These are phyloP conservation scores for Aspergillus sojae DNA, from an alignment of 2,329 filamentous ascomycete species.

Conservation along the genomic window DNA sequence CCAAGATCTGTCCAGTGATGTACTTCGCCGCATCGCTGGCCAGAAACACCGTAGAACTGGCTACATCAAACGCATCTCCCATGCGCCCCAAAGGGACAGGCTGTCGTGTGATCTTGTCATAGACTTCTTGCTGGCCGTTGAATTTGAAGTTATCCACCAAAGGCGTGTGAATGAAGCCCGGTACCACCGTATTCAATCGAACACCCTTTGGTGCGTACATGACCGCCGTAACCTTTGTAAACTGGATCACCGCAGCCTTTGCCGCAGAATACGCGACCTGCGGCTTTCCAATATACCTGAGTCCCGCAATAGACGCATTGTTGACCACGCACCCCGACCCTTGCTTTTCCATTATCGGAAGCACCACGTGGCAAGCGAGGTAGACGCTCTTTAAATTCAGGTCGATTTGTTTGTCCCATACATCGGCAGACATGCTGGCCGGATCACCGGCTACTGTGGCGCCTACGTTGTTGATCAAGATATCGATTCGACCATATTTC, in stretches of 20 bases:
- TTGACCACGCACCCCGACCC: neutral
- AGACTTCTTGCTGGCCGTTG: neutral
- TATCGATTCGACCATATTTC: neutral
- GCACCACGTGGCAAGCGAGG: neutral
- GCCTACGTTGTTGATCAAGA: neutral
- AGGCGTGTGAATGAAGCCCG: neutral
- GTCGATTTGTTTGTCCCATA: neutral
- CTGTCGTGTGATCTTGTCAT: neutral
- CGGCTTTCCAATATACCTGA: neutral
- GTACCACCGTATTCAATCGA: neutral
- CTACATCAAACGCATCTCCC: neutral
- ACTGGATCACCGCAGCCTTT: neutral
- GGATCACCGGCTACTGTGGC: neutral
- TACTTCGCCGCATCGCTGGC: neutral
- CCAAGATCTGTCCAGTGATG: neutral
- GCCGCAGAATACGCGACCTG: neutral
- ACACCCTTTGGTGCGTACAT: neutral
- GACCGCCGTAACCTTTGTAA: neutral
- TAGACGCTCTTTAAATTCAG: neutral
- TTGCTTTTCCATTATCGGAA: neutral
- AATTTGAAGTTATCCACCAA: neutral
- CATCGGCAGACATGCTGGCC: neutral
- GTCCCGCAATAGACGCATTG: neutral
- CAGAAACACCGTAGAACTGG: neutral
- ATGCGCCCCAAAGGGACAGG: neutral